Base-by-base conservation (phyloP, 352 stramenopile species). In the Phytophthora hibernalis region DNA sequence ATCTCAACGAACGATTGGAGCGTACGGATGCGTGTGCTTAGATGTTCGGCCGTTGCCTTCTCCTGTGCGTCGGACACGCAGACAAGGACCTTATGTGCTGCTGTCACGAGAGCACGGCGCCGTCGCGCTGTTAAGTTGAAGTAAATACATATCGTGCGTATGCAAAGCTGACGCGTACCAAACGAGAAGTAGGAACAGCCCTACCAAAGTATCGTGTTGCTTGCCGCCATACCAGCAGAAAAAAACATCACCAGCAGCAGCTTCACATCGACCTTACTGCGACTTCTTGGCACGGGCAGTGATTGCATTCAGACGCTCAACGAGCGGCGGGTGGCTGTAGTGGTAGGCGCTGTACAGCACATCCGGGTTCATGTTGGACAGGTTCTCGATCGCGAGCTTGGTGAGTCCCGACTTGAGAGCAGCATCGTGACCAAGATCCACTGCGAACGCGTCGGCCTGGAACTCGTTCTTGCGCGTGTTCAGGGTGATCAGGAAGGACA, bases 301-400 rank as follows among this genome's bases (percentile, higher is more conserved):
- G 59, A 99, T 98, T n/a, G 95, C 96, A 42, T 85, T 90, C 8
- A 99, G 82, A 13, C 97, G 88, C 73, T 99, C 96, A 3, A 99
- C 86, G 31, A 99, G 80, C 40, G 97, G 96, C 31, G 97, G 97
- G 76, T 99, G 97, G 68, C 84, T 98, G 82, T 99, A 99, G 83
- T 99, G 97, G 72, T 99, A 99, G 12, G 89, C 92, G 31, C 87
- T 97, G 81, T 98, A 99, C 66, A 95, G 89, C 55, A 53, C 65
- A 79, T 99, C 97, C 37, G 95, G 92, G 72, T 97, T 98, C 93
- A 99, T 98, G 70, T 98, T 98, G 67, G 89, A 90, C 22, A 99
- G 77, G 74, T 99, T 99, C 74, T 99, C 96, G 55, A 99, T 87
- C 74, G 94, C 89, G 48, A 99, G 97, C 83, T 99, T 99, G 45